Conservation (phyloP, 495 filamentous ascomycete genomes). For the Cetradonia linearis region DNA sequence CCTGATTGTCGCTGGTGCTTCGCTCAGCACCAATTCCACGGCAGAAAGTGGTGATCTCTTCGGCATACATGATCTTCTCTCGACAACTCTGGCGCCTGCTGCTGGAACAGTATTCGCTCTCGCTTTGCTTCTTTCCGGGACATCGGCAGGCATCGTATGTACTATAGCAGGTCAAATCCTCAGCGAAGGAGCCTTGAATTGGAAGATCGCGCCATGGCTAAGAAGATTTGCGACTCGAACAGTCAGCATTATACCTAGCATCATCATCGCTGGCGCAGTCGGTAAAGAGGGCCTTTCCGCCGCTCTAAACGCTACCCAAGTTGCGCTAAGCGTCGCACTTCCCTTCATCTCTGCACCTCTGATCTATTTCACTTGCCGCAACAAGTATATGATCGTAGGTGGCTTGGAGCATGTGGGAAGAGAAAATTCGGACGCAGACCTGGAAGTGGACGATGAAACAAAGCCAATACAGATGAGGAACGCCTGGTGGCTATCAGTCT, state of each 20-base stretch:
- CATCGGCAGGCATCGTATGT: constrained; percentile 69
- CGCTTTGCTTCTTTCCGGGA: constrained; percentile 65
- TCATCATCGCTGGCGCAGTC: constrained; percentile 71
- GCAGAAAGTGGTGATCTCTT: constrained; percentile 65
- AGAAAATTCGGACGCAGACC: constrained; percentile 25
- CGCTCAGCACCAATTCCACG: constrained; percentile 49
- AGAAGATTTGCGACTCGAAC: constrained; percentile 58
- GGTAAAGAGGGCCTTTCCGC: constrained; percentile 58
- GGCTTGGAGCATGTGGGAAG: constrained; percentile 21
- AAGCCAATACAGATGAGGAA: constrained; percentile 50
- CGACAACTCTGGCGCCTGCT: constrained; percentile 55
- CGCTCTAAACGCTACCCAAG: constrained; percentile 70
- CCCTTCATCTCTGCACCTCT: constrained; percentile 76
- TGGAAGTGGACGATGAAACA: constrained; percentile 25
- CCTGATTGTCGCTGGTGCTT: constrained; percentile 77
- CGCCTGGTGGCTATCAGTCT: constrained; percentile 42
- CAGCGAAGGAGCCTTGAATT: constrained; percentile 65
- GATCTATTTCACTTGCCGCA: constrained; percentile 77
- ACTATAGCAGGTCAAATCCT: constrained; percentile 82
- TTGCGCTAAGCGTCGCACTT: constrained; percentile 68
- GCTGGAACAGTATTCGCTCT: constrained; percentile 69
- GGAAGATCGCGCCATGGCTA: constrained; percentile 60
- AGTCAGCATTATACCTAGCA: constrained; percentile 70
- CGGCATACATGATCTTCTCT: constrained; percentile 69
- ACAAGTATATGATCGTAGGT: constrained; percentile 69